Base-by-base conservation (phyloP, 129 eudicot species). In the Escallonia rubra region DNA sequence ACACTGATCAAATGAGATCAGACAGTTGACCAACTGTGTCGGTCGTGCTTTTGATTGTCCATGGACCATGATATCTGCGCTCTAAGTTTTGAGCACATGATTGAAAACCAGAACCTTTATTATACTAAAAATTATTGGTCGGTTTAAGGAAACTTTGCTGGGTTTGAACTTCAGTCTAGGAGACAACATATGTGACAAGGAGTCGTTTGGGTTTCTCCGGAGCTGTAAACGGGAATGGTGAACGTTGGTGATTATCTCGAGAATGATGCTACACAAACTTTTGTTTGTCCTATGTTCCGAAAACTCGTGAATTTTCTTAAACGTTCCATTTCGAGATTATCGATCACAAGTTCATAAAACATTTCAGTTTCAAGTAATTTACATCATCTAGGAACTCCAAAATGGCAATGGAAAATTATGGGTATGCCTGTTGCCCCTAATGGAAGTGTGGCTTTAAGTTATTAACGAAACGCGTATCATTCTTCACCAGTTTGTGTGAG, bases 91-190 rank as follows among this genome's bases (percentile, higher is more conserved):
- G 55, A 50, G 8, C 55, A 50, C 55, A n/a, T 13, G 59, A 5
- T 46, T 46, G 6, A 6, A 46, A 46, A 46, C 10, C 50, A 46
- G 50, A 9, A 5, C 50, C 50, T 46, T 46, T 46, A 46, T 5
- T 23, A 9, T 6, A 61, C 8, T 64, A 15, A 13, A 64, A 46
- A 11, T 64, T 63, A 10, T 15, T 63, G 67, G 53, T 16, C 54
- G 15, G 67, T 43, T 43, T 63, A 63, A 63, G 67, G 7, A 63
- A 38, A 59, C 64, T 43, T 43, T 42, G 66, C 10, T 43, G 66
- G 51, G 7, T 43, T 34, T 4, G 6, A 4, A 57, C 7, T 57
- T 57, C 3, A 57, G 15, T 34, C 8, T 12, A n/a, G 16, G 14
- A 53, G 4, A 8, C 58, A 6, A 12, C 50, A 46, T 46, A 9